These are phyloP conservation scores for Juncus inflexus DNA, from an alignment of 176 grass and related monocot species.

Conservation along the genomic window DNA sequence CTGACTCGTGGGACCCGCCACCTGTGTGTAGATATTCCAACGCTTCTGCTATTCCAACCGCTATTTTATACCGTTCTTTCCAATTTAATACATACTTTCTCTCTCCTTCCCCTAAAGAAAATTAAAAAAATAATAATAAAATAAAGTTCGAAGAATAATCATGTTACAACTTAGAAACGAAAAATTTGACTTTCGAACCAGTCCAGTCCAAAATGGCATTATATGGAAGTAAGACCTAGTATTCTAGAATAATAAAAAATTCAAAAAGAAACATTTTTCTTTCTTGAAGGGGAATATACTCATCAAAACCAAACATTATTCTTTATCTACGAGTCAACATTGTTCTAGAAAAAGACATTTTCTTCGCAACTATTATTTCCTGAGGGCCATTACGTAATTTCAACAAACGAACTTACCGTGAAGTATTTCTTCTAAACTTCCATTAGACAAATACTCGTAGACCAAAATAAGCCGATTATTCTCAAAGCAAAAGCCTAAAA, in stretches of 20 bases:
- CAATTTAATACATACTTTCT: slow-evolving; percentile 52
- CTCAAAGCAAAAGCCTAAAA: slow-evolving; percentile 79
- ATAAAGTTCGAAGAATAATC: too few relatives aligned
- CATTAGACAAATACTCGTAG: slow-evolving; percentile 73
- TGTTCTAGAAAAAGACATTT: too few relatives aligned
- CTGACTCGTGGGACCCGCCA: slow-evolving; percentile 38
- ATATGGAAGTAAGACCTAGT: too few relatives aligned
- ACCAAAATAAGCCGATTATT: slow-evolving; percentile 80
- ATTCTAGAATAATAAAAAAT: too few relatives aligned
- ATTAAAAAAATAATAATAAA: not conserved
- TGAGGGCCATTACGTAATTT: not conserved
- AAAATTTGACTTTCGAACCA: too few relatives aligned
- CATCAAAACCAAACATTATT: too few relatives aligned
- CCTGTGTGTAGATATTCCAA: slow-evolving; percentile 79
- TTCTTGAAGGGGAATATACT: too few relatives aligned
- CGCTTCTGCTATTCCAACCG: slow-evolving; percentile 63
- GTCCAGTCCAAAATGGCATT: too few relatives aligned
- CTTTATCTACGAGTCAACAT: too few relatives aligned
- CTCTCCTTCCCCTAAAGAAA: slow-evolving; percentile 48
- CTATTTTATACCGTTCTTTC: slow-evolving; percentile 70
- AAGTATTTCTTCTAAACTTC: slow-evolving; percentile 85
- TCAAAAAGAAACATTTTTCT: too few relatives aligned
- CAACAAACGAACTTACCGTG: slow-evolving; percentile 40
- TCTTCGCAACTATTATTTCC: too few relatives aligned
- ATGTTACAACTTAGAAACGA: too few relatives aligned